Base-by-base conservation (phyloP, 108 stramenopile species). In the Nitzschia inconspicua region DNA sequence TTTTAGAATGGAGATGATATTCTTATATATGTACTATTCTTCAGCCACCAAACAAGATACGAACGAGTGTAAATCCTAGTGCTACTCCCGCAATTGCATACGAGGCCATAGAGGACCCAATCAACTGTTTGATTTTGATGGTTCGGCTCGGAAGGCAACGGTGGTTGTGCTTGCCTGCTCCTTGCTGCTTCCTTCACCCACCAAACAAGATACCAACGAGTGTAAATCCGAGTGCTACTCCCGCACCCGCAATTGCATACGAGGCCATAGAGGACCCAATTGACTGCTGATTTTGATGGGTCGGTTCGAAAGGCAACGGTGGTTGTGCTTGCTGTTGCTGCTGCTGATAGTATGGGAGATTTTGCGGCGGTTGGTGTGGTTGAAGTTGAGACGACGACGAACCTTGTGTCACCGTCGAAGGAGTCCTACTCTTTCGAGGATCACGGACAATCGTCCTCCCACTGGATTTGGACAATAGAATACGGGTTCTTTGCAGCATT, bases 51-150 rank as follows among this genome's bases (percentile, higher is more conserved):
- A 91, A 77, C 8, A 91, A 43, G 10, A 66, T 74, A 37, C 86
- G 72, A 4, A 91, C 89, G 10, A 91, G 3, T 48, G 77, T 60
- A 25, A 87, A 74, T 13, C 89, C 89, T 0, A 91, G 9, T 8
- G 82, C 68, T 29, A 91, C 73, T 29, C 89, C 89, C 16, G 84
- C 84, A 19, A 91, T 63, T 49, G 73, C 65, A 44, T 91, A 91
- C 0, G 83, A 85, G 30, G 64, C 89, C 19, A 91, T 49, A 10
- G 53, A 59, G 9, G 80, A 74, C 11, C 82, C 89, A 24, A 85
- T 41, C 8, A 79, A 59, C 59, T 82, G 70, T 44, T n/a, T 83
- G 80, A 66, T 78, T 79, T 31, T 77, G 65, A 16, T 37, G 32
- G 5, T 63, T 73, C 6, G 84, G 84, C 24, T 66, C 80, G 66